Conservation (phyloP, 257 asterid genomes). For the Solanum ossicruentum region DNA sequence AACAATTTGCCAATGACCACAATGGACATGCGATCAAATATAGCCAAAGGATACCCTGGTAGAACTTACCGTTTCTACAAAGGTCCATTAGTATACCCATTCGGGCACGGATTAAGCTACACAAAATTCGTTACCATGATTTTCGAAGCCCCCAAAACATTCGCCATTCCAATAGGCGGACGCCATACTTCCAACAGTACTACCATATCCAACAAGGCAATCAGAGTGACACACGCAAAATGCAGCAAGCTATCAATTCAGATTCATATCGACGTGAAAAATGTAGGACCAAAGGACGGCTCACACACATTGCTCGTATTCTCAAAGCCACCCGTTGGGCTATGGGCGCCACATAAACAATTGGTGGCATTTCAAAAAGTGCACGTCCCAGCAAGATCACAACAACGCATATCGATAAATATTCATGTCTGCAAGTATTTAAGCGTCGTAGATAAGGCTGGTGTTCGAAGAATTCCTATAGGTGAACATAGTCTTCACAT, state of each 20-base stretch:
- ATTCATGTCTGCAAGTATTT: conserved; percentile 62
- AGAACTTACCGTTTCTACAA: conserved; percentile 66
- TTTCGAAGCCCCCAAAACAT: conserved; percentile 36
- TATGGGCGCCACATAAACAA: conserved; percentile 50
- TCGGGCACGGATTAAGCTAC: conserved; percentile 83
- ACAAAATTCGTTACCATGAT: conserved; percentile 41
- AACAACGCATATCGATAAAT: conserved; percentile 17
- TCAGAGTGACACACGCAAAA: conserved; percentile 51
- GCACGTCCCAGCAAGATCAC: conserved; percentile 22
- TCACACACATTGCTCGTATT: conserved; percentile 57
- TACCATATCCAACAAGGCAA: conserved; percentile 13
- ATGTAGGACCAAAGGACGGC: conserved; percentile 44
- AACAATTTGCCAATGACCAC: conserved; percentile 58
- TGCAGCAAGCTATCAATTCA: conserved; percentile 32
- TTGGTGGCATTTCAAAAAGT: conserved; percentile 57
- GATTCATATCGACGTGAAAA: conserved; percentile 40
- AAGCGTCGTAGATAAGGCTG: conserved; percentile 69
- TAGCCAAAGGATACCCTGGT: conserved; percentile 54
- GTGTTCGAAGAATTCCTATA: conserved; percentile 63
- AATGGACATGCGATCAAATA: conserved; percentile 63
- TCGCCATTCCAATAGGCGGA: conserved; percentile 42
- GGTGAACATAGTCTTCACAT: conserved; percentile 61
- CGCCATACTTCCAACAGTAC: conserved; percentile 36
- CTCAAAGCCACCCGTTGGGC: conserved; percentile 44
- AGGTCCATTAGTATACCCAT: conserved; percentile 57